Evolutionary conservation across 202 grass and related monocot species (phyloP), one percentile per base, ranked within the genome.

Genomic region (Saccharum hybrid): DNA sequence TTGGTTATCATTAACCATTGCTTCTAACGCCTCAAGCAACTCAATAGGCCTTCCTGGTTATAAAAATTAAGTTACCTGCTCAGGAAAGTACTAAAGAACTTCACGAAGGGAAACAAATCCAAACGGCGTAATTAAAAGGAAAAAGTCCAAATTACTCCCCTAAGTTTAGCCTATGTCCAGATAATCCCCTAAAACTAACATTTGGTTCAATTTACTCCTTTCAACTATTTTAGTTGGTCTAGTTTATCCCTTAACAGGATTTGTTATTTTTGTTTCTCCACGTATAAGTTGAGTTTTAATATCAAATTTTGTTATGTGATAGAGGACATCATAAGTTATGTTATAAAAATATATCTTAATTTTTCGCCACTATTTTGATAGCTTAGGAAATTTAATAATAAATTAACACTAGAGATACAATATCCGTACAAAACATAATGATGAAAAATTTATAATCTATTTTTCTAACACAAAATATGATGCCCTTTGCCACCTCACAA

Each of bases 21-120:
- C 87, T 82, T 98, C 95, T 81, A 98, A 91, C 80, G 92, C 95
- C 56, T 98, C 95, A 48, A 98, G 90, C 83, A 98, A 83, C 82
- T 94, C 92, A 81, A 91, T 85, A 91, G 89, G 89, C 75, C 95
- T 93, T 93, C 95, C 95, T 98, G 88, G 84, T 94, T 87, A 93
- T 76, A 89, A 91, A 91, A 91, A 89, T 84, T 84, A 78, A 80
- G 74, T 83, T 79, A 79, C 81, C 78, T 88, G 81, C 78, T 91
- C 85, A 91, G 86, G 61, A 82, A 88, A 85, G 78, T 88, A 75
- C 82, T 79, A 69, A 77, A 26, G 21, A 90, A 88, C 66, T 91
- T 91, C 82, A 91, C 26, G 51, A 82, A 67, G 85, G 85, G 52
- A 69, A 28, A 85, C 78, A 85, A 63, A 74, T 78, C 30, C 62